Evolutionary conservation across 2,329 filamentous ascomycete species (phyloP), one percentile per base, ranked within the genome.

Genomic region (Aspergillus sp.): DNA sequence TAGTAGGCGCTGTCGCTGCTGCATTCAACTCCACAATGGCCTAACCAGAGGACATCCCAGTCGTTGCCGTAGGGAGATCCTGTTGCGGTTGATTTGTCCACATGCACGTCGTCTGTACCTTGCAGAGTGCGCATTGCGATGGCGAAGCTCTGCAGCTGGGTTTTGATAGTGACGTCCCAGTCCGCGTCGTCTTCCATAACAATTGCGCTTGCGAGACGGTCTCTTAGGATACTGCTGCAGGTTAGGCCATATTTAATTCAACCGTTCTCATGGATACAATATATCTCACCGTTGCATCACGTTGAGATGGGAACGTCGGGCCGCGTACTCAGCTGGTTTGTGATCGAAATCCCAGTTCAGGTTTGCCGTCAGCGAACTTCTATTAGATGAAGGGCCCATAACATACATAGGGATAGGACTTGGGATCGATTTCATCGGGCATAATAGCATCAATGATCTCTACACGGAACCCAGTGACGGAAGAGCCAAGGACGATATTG

Each of bases 31-130:
- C 65, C 66, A 17, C 66, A 69, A 45, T 68, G 65, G 3, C 66
- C 66, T 2, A 66, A 51, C 63, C 65, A 68, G 48, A 64, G 54
- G 34, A 66, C 58, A 15, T 66, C 65, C 63, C 64, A 68, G 30
- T 57, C 42, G 39, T 62, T 30, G 8, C 60, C 60, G n/a, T 62
- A 62, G 6, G 60, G 62, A 1, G 60, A 62, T 2, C 3, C 17
- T 36, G 8, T 2, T 26, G 9, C 18, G 39, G 2, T 9, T 15
- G n/a, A n/a, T n/a, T n/a, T n/a, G n/a, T n/a, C n/a, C n/a, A n/a
- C n/a, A n/a, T n/a, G n/a, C n/a, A n/a, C n/a, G n/a, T n/a, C n/a
- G n/a, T n/a, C n/a, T n/a, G n/a, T n/a, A n/a, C n/a, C 41, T 24
- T 60, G 59, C 5, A 63, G 42, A 7, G 53, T 51, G 26, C 56